A percentile compares a stretch with the other conserved stretches of the same genome.
phyloP scores from a whole-genome alignment of 2,329 filamentous ascomycete genomes.

The Pseudopithomyces chartarum region DNA sequence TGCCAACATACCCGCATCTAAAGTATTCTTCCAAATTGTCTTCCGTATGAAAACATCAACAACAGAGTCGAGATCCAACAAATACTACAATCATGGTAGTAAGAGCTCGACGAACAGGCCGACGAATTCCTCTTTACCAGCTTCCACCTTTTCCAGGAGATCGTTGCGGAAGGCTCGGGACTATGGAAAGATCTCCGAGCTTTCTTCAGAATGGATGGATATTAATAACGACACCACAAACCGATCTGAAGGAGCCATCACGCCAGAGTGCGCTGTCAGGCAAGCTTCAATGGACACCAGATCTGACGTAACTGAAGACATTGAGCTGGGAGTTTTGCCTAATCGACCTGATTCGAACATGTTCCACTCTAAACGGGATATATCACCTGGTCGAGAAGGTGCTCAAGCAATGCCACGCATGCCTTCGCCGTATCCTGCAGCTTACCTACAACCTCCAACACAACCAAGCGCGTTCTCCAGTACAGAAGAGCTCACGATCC shows the following conservation, averaged over 20 bases:
- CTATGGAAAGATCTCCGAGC: slow-evolving; percentile 31
- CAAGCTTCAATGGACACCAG: neutral
- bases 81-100: neutral
- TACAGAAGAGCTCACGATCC: neutral
- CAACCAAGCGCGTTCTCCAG: neutral
- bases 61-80: slow-evolving; percentile 13
- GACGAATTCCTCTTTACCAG: neutral
- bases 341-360: neutral
- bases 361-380: slow-evolving; percentile 14
- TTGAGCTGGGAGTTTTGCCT: neutral
- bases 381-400: slow-evolving; percentile 12
- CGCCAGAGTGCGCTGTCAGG: neutral
- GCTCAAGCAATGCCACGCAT: slow-evolving; percentile 25
- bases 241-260: slow-evolving; percentile 19
- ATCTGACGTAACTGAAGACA: neutral
- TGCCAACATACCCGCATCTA: slow-evolving; percentile 36
- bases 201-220: slow-evolving; percentile 25
- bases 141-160: slow-evolving; percentile 15
- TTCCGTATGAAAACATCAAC: slow-evolving; percentile 25
- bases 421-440: slow-evolving; percentile 9
- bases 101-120: neutral
- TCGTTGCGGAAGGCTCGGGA: slow-evolving; percentile 16
- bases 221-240: slow-evolving; percentile 26
- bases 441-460: neutral
- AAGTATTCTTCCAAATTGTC: slow-evolving; percentile 40